These are phyloP conservation scores for Gynochthodes officinalis DNA, from an alignment of 257 asterid species.

Conservation along the genomic window DNA sequence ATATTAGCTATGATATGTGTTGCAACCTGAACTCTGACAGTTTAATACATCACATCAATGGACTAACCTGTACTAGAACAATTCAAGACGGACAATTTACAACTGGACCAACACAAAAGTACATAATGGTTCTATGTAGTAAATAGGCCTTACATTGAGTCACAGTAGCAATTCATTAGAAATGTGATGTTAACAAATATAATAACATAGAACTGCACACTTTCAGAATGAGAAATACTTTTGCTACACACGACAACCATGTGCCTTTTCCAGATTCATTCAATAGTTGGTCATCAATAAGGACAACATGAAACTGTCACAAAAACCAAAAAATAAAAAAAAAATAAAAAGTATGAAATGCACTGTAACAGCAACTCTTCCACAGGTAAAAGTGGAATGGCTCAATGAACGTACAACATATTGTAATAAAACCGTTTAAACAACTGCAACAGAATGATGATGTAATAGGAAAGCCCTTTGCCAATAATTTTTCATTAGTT, in stretches of 20 bases:
- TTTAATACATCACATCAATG: background rate
- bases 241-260: background rate
- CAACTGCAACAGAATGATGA: background rate
- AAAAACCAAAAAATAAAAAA: background rate
- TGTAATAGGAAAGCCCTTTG: background rate
- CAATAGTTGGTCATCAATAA: too few species aligned
- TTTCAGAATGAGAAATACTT: background rate
- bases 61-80: background rate
- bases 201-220: background rate
- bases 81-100: background rate
- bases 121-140: background rate
- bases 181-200: background rate
- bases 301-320: background rate
- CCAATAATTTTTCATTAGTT: background rate
- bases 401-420: background rate
- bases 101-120: background rate
- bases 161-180: background rate
- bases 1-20: background rate
- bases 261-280: background rate
- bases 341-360: background rate
- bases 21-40: background rate
- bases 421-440: background rate
- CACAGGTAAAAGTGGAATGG: background rate
- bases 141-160: background rate
- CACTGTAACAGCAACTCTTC: background rate